phyloP scores from a whole-genome alignment of 495 filamentous ascomycete genomes.

The Xylaria acuta region DNA sequence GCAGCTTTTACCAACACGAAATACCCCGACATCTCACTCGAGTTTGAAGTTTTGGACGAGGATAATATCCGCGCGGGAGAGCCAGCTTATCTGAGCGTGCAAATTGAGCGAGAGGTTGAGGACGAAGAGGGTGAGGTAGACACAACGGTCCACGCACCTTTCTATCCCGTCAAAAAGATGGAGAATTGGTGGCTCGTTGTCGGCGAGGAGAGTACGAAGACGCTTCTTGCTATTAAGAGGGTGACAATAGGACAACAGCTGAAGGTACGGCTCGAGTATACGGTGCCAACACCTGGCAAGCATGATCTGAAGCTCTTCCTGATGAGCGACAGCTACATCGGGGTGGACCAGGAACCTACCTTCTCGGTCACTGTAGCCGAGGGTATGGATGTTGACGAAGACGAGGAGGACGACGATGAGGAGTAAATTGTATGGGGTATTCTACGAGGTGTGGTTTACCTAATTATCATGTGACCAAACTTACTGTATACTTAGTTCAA shows the following conservation, averaged over 20 bases:
- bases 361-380: constrained; percentile 87
- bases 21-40: constrained; percentile 91
- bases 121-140: constrained; percentile 73
- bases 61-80: constrained; percentile 80
- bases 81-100: constrained; percentile 83
- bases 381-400: constrained; percentile 94
- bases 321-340: constrained; percentile 98
- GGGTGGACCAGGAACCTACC: constrained; percentile 92
- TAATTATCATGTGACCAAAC: constrained; percentile 32
- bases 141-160: constrained; percentile 90
- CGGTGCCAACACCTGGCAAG: constrained; percentile 81
- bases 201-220: constrained; percentile 86
- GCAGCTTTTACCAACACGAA: constrained; percentile 95
- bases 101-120: constrained; percentile 83
- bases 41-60: constrained; percentile 82
- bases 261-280: constrained; percentile 83
- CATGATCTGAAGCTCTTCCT: constrained; percentile 90
- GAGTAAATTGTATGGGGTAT: constrained; percentile 15
- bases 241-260: constrained; percentile 82
- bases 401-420: constrained; percentile 63
- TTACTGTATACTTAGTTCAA: constrained; percentile 43
- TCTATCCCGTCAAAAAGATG: constrained; percentile 91
- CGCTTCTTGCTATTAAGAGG: constrained; percentile 88
- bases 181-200: constrained; percentile 98
- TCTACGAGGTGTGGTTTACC: constrained; percentile 32